Percentiles rank a stretch among this genome's conserved stretches.
These are phyloP conservation scores for Spizellomyces sp. DNA, from an alignment of 192 early-diverging fungal genomes.

Conservation along the genomic window DNA sequence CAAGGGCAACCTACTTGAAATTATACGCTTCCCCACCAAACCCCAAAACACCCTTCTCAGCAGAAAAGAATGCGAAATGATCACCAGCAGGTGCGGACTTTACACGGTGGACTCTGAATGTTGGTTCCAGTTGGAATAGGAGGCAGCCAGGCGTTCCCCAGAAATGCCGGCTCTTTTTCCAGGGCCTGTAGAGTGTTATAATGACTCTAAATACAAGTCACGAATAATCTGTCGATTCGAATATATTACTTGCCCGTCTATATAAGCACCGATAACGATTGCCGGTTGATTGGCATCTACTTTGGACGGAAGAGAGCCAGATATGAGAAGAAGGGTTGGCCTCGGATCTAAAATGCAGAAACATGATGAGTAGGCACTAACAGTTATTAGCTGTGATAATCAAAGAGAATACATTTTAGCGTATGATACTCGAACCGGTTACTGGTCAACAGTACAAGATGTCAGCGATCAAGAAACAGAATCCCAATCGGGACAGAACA, in stretches of 20 bases:
- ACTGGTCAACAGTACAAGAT: background rate
- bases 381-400: too few relatives aligned
- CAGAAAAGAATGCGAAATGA: too few relatives aligned
- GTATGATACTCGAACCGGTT: slow-evolving; percentile 26
- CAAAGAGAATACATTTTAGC: slow-evolving; percentile 1
- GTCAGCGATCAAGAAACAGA: background rate
- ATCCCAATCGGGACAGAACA: background rate
- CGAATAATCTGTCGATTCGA: background rate
- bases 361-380: background rate
- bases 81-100: too few relatives aligned
- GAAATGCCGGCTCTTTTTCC: slow-evolving; percentile 15
- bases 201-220: background rate
- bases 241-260: background rate
- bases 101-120: background rate
- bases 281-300: too few relatives aligned
- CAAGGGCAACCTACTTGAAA: too few relatives aligned
- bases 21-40: too few relatives aligned
- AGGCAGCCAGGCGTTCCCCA: slow-evolving; percentile 10
- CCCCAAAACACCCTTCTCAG: too few relatives aligned
- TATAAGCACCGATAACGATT: slow-evolving; percentile 1
- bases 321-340: slow-evolving; percentile 9
- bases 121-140: slow-evolving; percentile 8
- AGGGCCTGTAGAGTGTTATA: background rate
- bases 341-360: slow-evolving; percentile 13
- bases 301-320: background rate